Conservation (phyloP, 2,329 filamentous ascomycete genomes). For the Penicillium sp. region DNA sequence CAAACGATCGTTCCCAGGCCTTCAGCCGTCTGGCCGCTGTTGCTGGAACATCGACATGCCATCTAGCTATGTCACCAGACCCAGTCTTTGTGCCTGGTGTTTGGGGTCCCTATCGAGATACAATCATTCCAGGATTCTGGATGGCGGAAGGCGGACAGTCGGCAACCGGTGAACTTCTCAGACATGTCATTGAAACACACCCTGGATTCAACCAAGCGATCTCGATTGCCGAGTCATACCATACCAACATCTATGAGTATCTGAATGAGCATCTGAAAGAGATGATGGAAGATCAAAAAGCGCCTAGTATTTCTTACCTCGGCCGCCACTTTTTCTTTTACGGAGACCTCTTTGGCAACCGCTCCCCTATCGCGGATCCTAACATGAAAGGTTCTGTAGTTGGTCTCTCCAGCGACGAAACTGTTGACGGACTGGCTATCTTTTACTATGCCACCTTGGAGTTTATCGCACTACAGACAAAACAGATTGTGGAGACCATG, state of each 20-base stretch:
- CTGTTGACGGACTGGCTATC: constrained; percentile 78
- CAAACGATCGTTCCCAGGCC: constrained; percentile 86
- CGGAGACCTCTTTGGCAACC: constrained; percentile 94
- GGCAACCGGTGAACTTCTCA: constrained; percentile 88
- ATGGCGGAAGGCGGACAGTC: constrained; percentile 97
- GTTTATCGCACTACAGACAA: constrained; percentile 95
- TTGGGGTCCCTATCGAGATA: constrained; percentile 96
- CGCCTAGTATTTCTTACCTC: constrained; percentile 77
- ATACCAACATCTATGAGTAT: constrained; percentile 91
- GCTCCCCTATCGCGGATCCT: constrained; percentile 86
- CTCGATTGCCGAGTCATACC: constrained; percentile 74
- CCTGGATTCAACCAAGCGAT: constrained; percentile 79
- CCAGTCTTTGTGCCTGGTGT: constrained; percentile 93
- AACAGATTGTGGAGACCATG: constrained; percentile 93
- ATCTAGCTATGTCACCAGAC: constrained; percentile 89
- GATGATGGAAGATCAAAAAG: constrained; percentile 63
- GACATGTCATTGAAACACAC: constrained; percentile 92
- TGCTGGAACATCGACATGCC: constrained; percentile 94
- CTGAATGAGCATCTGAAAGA: constrained; percentile 82
- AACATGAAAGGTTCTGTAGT: constrained; percentile 89
- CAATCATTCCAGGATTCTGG: constrained; percentile 88
- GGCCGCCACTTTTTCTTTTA: constrained; percentile 98
- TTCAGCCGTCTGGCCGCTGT: constrained; percentile 91
- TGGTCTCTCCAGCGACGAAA: constrained; percentile 81
- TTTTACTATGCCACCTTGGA: constrained; percentile 97